Conservation (phyloP, 73 alveolate genomes). For the Uronychia binucleata region DNA sequence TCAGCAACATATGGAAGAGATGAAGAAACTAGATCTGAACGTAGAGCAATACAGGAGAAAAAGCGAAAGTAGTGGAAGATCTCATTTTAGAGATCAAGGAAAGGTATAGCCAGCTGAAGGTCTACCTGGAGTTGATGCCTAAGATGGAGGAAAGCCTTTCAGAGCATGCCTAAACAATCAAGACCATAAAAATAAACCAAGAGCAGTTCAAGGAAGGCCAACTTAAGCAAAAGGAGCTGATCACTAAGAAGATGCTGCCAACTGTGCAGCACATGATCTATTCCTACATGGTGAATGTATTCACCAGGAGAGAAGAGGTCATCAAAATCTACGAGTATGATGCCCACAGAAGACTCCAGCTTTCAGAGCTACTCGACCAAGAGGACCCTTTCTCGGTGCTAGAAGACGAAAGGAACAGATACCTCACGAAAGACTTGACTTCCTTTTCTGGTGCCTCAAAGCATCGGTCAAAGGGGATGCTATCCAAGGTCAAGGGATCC, state of each 20-base stretch:
- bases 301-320: background rate
- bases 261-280: background rate
- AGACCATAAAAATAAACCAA: background rate
- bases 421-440: background rate
- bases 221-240: too few species aligned
- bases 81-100: background rate
- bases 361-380: background rate
- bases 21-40: background rate
- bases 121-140: background rate
- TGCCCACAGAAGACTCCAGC: background rate
- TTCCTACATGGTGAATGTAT: background rate
- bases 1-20: background rate
- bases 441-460: background rate
- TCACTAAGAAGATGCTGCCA: background rate
- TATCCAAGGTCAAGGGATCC: background rate
- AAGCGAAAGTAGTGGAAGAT: background rate
- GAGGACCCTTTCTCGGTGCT: background rate
- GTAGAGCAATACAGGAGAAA: background rate
- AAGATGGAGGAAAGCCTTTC: background rate
- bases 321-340: background rate
- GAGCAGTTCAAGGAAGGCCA: background rate
- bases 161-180: background rate
- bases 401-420: background rate
- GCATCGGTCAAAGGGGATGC: background rate
- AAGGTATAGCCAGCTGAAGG: background rate